Evolutionary conservation across 371 early-diverging fungal genomes (phyloP), one percentile per base, ranked within the genome.

Genomic region (Mucor piriformis): DNA sequence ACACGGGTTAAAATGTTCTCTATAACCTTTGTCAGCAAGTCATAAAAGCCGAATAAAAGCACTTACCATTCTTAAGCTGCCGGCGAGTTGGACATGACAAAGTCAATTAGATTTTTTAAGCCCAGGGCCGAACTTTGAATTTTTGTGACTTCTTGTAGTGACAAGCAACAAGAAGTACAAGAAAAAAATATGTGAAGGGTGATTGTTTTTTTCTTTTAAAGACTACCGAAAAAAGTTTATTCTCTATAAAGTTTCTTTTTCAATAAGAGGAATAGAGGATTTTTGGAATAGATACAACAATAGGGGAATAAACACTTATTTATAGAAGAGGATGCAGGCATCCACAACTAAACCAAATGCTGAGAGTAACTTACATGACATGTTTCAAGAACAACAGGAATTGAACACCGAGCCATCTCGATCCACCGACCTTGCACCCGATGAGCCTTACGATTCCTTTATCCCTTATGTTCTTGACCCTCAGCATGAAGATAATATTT

Each of bases 261-360:
- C 52, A 46, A 29, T 18, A 23, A 29, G 33, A 51, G 8, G 13
- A 16, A 50, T 16, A 50, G 25, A 16, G 24, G 42, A 6, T 7
- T 6, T 42, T 18, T 15, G 13, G n/a, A 38, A 46, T 24, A 43
- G 21, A 18, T 50, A 51, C 15, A 42, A 7, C 24, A 62, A 34
- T 42, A 16, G 10, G 11, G 24, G 2, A 46, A 11, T 10, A 46
- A 7, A 25, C 7, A 44, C 10, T 16, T 2, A 44, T 7, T 18
- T 18, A 7, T 42, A 66, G 6, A 42, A 61, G 56, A 67, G 67
- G 67, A 67, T 67, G 67, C 67, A 67, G 62, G 59, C 58, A 54
- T 58, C 67, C 62, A 62, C 13, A 21, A 24, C 49, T 54, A 52
- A 32, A 53, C 53, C 20, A 16, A 42, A 3, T 18, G 18, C 18